Evolutionary conservation across 2,329 filamentous ascomycete genomes (phyloP), one percentile per base, ranked within the genome.

Genomic region (Apiospora koreana): DNA sequence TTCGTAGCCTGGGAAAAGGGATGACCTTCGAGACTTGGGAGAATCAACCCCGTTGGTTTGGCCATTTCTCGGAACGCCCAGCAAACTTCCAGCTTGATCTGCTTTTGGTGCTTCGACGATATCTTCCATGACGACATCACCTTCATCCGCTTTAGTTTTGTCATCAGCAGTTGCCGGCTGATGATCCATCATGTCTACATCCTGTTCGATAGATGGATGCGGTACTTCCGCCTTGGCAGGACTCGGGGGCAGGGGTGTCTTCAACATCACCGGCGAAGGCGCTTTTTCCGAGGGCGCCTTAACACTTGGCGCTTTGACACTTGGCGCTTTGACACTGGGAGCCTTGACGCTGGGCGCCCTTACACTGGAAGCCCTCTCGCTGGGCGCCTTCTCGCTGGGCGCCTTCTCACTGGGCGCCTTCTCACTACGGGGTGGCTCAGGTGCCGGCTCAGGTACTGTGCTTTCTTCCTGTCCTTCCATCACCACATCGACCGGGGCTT

Each of bases 101-200:
- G 23, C 28, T 45, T 43, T 68, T 41, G 67, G 35, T 14, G 69
- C 67, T 21, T 79, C 76, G 9, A 74, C 70, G n/a, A 67, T 77
- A 71, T 81, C 79, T 71, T 80, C 76, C 82, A 84, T 84, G 7
- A 75, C 72, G 12, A 81, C 76, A 70, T 83, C 82, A 42, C 67
- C 72, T 45, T 77, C 75, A 43, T 76, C 75, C 46, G 65, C 71
- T 25, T 74, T 73, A 76, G 71, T 41, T 41, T 76, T 75, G 21
- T 73, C 71, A 31, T 74, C 73, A n/a, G 65, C 54, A 21, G 31
- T 10, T 1, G 54, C 50, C 1, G 43, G 58, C 42, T 75, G 73
- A 9, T 69, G 73, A 25, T 69, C 3, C 9, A 69, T 69, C 67
- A 74, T 68, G 41, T 77, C 75, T 21, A 73, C 69, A 68, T 78